Evolutionary conservation across 352 stramenopile species (phyloP), one percentile per base, ranked within the genome.

Genomic region (Peronospora belbahrii): DNA sequence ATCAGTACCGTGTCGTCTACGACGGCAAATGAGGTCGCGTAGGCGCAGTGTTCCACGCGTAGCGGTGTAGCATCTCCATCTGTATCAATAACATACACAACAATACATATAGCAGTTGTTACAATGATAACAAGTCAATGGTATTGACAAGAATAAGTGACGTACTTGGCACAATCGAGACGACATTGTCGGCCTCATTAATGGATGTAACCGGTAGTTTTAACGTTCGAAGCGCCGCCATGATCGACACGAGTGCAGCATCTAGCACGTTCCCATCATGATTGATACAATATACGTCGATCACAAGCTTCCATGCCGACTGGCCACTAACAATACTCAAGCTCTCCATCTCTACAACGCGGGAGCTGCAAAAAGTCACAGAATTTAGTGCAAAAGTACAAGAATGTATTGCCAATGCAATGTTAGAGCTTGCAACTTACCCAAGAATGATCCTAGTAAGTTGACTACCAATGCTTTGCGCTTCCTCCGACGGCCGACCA

Each of bases 211-310:
- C 68, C 0, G 80, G 80, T 22, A 92, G 52, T 25, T 67, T 59
- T 25, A 88, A 49, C 27, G 67, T 77, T 52, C 77, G 67, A 44
- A 92, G 72, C 32, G 74, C 70, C 23, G 73, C 65, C 66, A 92
- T 85, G 47, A 85, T 62, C 13, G 80, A 74, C 27, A 70, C 67
- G 14, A 92, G 69, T 31, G 77, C 61, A 4, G 78, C 73, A 27
- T 92, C 77, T 27, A 84, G 52, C 20, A 88, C 76, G 45, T 92
- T 92, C 17, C 80, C 80, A 48, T 92, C 80, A 45, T 92, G 76
- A 52, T 89, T 71, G 45, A 88, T 62, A 47, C 79, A 87, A 48
- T 83, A 83, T 6, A 89, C 75, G 40, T 87, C 77, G n/a, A 89
- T 52, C 52, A 89, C 67, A 32, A 92, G 59, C 44, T 85, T 86